phyloP scores from a whole-genome alignment of 495 filamentous ascomycete genomes.

The Aspergillus bridgeri region DNA sequence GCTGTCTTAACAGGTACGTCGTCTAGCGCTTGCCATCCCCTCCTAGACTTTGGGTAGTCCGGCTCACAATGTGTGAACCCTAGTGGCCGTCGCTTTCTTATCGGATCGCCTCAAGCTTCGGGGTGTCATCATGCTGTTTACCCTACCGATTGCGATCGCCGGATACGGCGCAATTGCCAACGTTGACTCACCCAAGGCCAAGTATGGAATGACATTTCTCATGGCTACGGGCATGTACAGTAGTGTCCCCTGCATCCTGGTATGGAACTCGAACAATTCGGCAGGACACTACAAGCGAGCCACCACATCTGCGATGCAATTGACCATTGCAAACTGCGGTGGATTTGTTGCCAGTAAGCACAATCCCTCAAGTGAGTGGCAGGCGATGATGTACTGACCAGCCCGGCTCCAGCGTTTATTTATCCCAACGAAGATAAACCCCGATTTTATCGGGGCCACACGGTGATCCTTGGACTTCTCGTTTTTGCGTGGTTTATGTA shows the following conservation, averaged over 20 bases:
- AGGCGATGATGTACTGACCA: slow-evolving; percentile 2
- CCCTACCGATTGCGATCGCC: slow-evolving; percentile 45
- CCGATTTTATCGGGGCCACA: slow-evolving; percentile 52
- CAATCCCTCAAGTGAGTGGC: background rate
- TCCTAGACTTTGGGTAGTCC: background rate
- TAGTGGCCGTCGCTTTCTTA: slow-evolving; percentile 42
- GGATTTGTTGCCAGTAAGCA: slow-evolving; percentile 56
- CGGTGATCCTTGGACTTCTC: slow-evolving; percentile 54
- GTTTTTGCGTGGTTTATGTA: slow-evolving; percentile 63
- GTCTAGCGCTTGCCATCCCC: slow-evolving; percentile 51
- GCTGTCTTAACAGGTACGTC: slow-evolving; percentile 70
- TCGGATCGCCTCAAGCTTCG: slow-evolving; percentile 44
- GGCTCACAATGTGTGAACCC: background rate
- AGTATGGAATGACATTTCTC: slow-evolving; percentile 56
- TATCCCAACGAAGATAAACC: slow-evolving; percentile 53
- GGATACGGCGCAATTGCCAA: slow-evolving; percentile 51
- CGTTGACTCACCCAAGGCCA: slow-evolving; percentile 32
- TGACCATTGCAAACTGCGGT: slow-evolving; percentile 54
- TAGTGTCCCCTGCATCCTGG: slow-evolving; percentile 47
- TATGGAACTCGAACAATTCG: slow-evolving; percentile 58
- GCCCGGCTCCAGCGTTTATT: slow-evolving; percentile 44
- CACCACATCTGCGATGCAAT: slow-evolving; percentile 51
- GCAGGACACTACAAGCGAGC: slow-evolving; percentile 61
- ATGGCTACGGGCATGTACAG: slow-evolving; percentile 50
- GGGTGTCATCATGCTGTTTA: slow-evolving; percentile 47